These are phyloP conservation scores for Dipodascus albidus DNA, from an alignment of 805 yeast genomes.

Conservation along the genomic window DNA sequence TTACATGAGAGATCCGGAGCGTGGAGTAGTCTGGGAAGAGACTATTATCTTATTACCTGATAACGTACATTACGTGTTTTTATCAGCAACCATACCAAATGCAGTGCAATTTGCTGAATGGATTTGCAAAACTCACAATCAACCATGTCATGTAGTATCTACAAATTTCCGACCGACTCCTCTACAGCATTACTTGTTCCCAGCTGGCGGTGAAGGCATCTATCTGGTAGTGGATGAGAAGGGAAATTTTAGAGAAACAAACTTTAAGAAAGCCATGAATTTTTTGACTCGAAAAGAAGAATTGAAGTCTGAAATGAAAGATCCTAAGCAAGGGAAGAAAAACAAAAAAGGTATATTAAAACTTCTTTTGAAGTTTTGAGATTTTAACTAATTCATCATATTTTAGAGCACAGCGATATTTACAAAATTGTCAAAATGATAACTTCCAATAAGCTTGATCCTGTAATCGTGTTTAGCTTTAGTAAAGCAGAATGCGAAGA, in stretches of 20 bases:
- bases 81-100: slow-evolving; percentile 95
- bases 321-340: slow-evolving; percentile 42
- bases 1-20: slow-evolving; percentile 93
- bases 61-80: slow-evolving; percentile 84
- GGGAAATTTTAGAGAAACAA: slow-evolving; percentile 91
- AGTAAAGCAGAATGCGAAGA: slow-evolving; percentile 95
- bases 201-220: slow-evolving; percentile 98
- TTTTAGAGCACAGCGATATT: slow-evolving; percentile 47
- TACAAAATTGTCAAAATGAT: slow-evolving; percentile 97
- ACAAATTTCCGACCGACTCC: slow-evolving; percentile 99
- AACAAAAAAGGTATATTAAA: slow-evolving; percentile 69
- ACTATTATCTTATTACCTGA: slow-evolving; percentile 93
- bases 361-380: slow-evolving; percentile 25
- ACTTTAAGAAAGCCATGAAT: slow-evolving; percentile 97
- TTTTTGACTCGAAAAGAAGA: slow-evolving; percentile 72
- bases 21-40: slow-evolving; percentile 99
- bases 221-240: slow-evolving; percentile 96
- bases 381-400: not conserved
- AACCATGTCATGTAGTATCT: slow-evolving; percentile 97
- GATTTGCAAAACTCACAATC: slow-evolving; percentile 89
- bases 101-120: slow-evolving; percentile 98
- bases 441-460: slow-evolving; percentile 91
- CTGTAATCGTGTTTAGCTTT: slow-evolving; percentile 97
- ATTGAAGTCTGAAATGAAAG: slow-evolving; percentile 80
- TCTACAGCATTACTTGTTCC: slow-evolving; percentile 90